Percentiles rank a stretch among this genome's conserved stretches.
phyloP scores from a whole-genome alignment of 2,329 filamentous ascomycete genomes.

The Monosporascus sp. region DNA sequence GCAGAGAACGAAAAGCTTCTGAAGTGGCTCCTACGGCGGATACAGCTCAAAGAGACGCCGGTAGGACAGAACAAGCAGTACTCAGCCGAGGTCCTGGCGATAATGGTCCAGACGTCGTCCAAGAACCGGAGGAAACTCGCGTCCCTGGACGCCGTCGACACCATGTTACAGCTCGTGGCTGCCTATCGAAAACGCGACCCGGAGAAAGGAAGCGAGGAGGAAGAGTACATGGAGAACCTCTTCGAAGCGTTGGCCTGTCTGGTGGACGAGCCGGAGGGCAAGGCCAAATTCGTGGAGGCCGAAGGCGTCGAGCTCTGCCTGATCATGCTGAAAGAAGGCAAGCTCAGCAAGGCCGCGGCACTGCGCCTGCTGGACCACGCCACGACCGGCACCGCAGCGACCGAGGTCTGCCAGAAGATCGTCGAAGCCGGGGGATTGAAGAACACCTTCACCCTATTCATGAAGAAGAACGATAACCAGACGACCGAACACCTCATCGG shows the following conservation, averaged over 20 bases:
- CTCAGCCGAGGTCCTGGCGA: constrained; percentile 83
- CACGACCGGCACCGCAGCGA: constrained; percentile 38
- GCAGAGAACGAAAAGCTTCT: constrained; percentile 65
- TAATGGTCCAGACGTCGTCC: constrained; percentile 72
- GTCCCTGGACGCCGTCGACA: constrained; percentile 67
- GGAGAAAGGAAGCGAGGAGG: constrained; percentile 78
- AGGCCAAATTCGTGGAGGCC: constrained; percentile 76
- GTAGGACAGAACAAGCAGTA: constrained; percentile 94
- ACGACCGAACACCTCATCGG: constrained; percentile 76
- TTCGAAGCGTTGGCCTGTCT: constrained; percentile 84
- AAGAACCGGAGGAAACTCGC: constrained; percentile 61
- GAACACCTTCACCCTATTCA: constrained; percentile 79
- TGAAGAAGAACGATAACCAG: constrained; percentile 70
- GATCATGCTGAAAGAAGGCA: constrained; percentile 87
- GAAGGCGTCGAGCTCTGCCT: constrained; percentile 89
- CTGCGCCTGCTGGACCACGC: constrained; percentile 84
- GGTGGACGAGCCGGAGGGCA: constrained; percentile 70
- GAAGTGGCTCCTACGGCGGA: constrained; percentile 72
- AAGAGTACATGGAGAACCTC: constrained; percentile 91
- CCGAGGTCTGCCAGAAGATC: constrained; percentile 65
- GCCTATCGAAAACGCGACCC: constrained; percentile 84
- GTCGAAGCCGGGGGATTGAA: constrained; percentile 84
- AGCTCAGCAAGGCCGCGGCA: constrained; percentile 72
- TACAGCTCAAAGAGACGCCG: constrained; percentile 61
- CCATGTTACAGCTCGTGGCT: constrained; percentile 76